These are phyloP conservation scores for Millerozyma acaciae DNA, from an alignment of 805 yeast species.

Conservation along the genomic window DNA sequence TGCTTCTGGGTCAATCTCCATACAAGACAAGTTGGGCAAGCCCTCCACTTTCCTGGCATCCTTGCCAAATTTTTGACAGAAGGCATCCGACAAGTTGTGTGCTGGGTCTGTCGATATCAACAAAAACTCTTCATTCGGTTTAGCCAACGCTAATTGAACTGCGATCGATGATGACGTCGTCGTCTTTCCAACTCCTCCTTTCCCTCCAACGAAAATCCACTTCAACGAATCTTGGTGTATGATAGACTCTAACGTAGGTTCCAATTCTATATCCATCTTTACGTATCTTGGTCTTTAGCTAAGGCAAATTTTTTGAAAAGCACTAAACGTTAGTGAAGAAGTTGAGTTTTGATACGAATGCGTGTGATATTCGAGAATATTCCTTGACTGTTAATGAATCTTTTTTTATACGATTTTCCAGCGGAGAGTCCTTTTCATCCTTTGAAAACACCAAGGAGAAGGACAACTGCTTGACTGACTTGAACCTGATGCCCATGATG, in stretches of 20 bases:
- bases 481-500: no score
- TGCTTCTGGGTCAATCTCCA: slow-evolving; percentile 98
- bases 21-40: slow-evolving; percentile 81
- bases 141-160: slow-evolving; percentile 80
- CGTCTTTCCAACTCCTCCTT: slow-evolving; percentile 99
- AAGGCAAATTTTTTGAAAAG: no score
- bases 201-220: slow-evolving; percentile 99
- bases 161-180: slow-evolving; percentile 96
- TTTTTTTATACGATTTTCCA: no score
- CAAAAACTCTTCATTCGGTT: slow-evolving; percentile 77
- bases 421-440: no score
- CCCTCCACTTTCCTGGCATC: slow-evolving; percentile 95
- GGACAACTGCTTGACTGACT: no score
- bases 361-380: slow-evolving; percentile 1
- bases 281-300: no score
- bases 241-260: slow-evolving; percentile 68
- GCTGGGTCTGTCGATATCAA: slow-evolving; percentile 98
- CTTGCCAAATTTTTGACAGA: slow-evolving; percentile 96
- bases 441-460: no score
- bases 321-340: no score
- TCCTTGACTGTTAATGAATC: no score
- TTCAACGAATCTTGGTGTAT: slow-evolving; percentile 64
- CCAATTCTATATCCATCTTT: slow-evolving; percentile 56
- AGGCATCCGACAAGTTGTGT: slow-evolving; percentile 94
- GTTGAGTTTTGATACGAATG: no score